Percentiles rank a stretch among this genome's conserved stretches.
Conservation (phyloP, 768 basidiomycete species). For the Trametes gibbosa region DNA sequence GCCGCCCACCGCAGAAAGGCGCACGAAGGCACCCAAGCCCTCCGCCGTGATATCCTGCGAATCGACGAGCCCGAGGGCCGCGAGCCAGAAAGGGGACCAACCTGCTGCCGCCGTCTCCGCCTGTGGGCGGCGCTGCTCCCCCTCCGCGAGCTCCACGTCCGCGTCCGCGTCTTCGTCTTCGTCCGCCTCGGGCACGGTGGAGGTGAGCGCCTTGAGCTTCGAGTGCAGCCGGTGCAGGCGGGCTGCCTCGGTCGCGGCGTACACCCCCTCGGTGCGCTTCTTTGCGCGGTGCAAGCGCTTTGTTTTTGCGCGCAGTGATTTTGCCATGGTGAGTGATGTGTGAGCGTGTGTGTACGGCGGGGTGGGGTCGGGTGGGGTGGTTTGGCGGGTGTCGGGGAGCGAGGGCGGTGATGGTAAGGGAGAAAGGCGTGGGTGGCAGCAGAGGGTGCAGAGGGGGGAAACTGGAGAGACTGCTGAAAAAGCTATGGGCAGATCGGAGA, state of each 20-base stretch:
- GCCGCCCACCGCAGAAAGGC: conserved; percentile 10
- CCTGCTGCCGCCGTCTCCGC: conserved; percentile 44
- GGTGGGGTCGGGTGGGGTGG: too few species aligned
- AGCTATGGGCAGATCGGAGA: conserved; percentile 6
- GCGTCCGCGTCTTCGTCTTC: conserved; percentile 27
- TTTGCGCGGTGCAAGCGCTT: conserved; percentile 77
- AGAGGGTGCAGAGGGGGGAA: neutral
- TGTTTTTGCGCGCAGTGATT: conserved; percentile 78
- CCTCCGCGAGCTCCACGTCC: conserved; percentile 18
- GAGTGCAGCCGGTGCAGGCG: conserved; percentile 69
- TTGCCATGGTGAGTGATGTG: conserved; percentile 56
- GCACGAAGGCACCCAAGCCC: conserved; percentile 33
- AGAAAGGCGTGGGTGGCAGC: neutral
- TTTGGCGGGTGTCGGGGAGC: neutral
- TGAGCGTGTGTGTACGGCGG: neutral
- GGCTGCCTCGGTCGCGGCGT: conserved; percentile 75
- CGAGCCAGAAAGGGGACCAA: conserved; percentile 44
- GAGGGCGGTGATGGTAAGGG: neutral
- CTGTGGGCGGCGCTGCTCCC: conserved; percentile 31
- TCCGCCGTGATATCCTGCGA: conserved; percentile 53
- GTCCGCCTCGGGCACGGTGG: conserved; percentile 32
- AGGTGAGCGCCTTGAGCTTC: conserved; percentile 54
- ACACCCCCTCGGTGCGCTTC: conserved; percentile 72
- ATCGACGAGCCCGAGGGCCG: conserved; percentile 51
- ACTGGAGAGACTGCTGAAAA: conserved; percentile 3